Percentiles rank a stretch among this genome's conserved stretches.
Evolutionary conservation across 331 rosid genomes (phyloP).

Genomic region (Pyrus hybrid): DNA sequence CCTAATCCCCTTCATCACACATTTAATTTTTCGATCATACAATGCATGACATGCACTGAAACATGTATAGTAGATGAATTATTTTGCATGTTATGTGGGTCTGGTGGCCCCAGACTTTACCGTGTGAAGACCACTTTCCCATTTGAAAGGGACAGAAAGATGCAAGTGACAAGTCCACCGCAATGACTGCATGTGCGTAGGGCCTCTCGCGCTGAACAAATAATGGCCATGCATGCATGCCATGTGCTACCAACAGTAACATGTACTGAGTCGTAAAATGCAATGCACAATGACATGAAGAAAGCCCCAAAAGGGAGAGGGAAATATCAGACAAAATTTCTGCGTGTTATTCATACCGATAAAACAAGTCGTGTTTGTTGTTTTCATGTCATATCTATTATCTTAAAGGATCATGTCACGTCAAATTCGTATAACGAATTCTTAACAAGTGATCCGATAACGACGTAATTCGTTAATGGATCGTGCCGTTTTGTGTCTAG

Average conservation of each 20-base stretch:
- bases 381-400: too few species aligned
- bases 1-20: too few species aligned
- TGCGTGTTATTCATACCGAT: not conserved
- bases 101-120: not conserved
- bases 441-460: fast-evolving
- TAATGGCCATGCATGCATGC: not conserved
- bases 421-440: too few species aligned
- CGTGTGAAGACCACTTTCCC: not conserved
- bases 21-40: too few species aligned
- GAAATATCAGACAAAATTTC: not conserved
- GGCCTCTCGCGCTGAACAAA: not conserved
- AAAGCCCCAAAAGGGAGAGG: not conserved
- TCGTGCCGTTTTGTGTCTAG: too few species aligned
- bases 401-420: too few species aligned
- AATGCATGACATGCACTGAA: too few species aligned
- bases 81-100: too few species aligned
- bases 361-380: fast-evolving
- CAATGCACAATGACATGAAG: not conserved
- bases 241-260: not conserved
- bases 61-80: too few species aligned
- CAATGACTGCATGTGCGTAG: too few species aligned
- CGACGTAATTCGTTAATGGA: too few species aligned
- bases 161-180: not conserved
- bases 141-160: not conserved
- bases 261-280: not conserved